Evolutionary conservation across 495 filamentous ascomycete genomes (phyloP).

Genomic region (Hypoxylon crocopeplum): DNA sequence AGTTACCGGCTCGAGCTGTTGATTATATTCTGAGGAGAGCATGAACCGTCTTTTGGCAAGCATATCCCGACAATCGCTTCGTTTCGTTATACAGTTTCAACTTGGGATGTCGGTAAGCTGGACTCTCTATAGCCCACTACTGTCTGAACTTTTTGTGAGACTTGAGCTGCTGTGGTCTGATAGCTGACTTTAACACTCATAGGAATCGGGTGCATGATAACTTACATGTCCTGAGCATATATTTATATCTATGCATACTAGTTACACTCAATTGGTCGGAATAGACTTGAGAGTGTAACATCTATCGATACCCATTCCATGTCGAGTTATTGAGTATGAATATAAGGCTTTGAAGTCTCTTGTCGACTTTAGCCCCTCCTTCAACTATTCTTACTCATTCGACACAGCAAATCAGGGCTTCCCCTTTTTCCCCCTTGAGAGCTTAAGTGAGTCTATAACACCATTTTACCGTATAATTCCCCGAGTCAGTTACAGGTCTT

Average conservation of each 20-base stretch:
- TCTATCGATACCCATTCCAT: not conserved
- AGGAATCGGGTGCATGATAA: too few relatives aligned
- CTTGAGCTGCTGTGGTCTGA: not conserved
- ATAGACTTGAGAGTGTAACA: too few relatives aligned
- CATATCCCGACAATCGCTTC: conserved; percentile 19
- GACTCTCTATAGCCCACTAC: too few relatives aligned
- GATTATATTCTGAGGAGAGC: conserved; percentile 24
- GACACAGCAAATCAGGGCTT: not conserved
- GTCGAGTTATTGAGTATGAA: conserved; percentile 4
- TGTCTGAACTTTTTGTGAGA: too few relatives aligned
- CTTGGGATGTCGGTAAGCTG: conserved; percentile 6
- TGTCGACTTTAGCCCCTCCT: not conserved
- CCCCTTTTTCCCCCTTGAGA: conserved; percentile 16
- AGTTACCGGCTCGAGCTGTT: conserved; percentile 21
- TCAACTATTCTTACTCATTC: not conserved
- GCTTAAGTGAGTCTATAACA: conserved; percentile 27
- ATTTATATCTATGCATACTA: too few relatives aligned
- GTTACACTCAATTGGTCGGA: too few relatives aligned
- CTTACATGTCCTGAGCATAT: too few relatives aligned
- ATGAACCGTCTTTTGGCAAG: conserved; percentile 9
- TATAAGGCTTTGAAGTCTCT: not conserved
- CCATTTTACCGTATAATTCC: conserved; percentile 9
- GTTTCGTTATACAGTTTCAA: conserved; percentile 17
- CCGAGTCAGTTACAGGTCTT: conserved; percentile 9
- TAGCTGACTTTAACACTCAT: conserved; percentile 11